A percentile compares a stretch with the other conserved stretches of the same genome.
Evolutionary conservation across 768 basidiomycete species (phyloP).

Genomic region (Lactarius hengduanensis): DNA sequence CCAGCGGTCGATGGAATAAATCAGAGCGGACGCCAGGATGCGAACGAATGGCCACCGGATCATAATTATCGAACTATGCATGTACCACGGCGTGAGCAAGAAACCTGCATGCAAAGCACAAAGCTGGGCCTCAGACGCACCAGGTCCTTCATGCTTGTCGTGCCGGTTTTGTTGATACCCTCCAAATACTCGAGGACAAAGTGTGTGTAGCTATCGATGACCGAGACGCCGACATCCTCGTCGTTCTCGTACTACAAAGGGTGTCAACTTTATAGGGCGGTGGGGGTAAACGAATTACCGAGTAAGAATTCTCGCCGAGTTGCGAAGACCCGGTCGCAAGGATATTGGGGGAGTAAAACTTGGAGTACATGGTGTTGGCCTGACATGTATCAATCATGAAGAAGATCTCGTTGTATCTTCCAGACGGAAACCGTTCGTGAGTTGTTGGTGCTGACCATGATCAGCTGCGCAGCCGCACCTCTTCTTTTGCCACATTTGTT

Average conservation of each 20-base stretch:
- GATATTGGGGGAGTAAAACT: constrained; percentile 91
- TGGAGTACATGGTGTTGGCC: constrained; percentile 92
- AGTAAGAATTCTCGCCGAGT: constrained; percentile 89
- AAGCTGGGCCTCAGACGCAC: constrained; percentile 45
- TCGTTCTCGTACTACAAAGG: constrained; percentile 80
- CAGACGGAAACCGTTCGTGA: neutral
- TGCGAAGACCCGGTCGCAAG: constrained; percentile 86
- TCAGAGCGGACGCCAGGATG: constrained; percentile 88
- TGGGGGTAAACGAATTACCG: constrained; percentile 48
- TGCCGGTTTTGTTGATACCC: constrained; percentile 86
- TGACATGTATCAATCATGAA: constrained; percentile 99
- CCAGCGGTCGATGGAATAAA: constrained; percentile 69
- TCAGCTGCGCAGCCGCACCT: constrained; percentile 45
- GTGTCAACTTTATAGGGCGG: neutral
- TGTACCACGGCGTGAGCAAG: neutral
- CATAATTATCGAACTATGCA: constrained; percentile 77
- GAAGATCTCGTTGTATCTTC: constrained; percentile 89
- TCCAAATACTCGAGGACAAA: constrained; percentile 90
- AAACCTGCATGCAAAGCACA: neutral
- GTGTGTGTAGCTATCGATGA: constrained; percentile 95
- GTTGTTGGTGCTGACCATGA: neutral
- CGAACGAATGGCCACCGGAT: constrained; percentile 72
- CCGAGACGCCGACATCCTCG: constrained; percentile 89
- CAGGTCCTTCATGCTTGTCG: constrained; percentile 75
- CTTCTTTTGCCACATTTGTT: constrained; percentile 98